Conservation (phyloP, 495 filamentous ascomycete species). For the Aspergillus asperescens region DNA sequence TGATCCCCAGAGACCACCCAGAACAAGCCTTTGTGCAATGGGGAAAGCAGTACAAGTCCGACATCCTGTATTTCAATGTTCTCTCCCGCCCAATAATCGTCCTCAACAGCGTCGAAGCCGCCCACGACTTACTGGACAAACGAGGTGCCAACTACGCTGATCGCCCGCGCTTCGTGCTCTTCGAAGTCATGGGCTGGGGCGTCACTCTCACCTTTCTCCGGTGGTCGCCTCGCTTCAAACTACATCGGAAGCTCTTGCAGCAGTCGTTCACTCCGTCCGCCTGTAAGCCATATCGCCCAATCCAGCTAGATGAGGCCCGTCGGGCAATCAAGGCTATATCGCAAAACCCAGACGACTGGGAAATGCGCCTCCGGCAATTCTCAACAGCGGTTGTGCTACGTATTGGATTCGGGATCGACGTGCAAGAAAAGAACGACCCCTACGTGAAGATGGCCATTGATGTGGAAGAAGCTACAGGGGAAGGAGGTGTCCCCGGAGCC, state of each 20-base stretch:
- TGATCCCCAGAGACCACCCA: constrained; percentile 17
- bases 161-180: constrained; percentile 35
- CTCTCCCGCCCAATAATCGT: constrained; percentile 22
- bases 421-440: constrained; percentile 36
- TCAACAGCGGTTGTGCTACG: constrained; percentile 30
- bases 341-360: constrained; percentile 12
- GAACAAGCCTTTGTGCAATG: constrained; percentile 19
- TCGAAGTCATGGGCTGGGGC: constrained; percentile 32
- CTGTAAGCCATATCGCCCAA: constrained; percentile 14
- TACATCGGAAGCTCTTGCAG: constrained; percentile 42
- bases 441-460: constrained; percentile 43
- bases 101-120: constrained; percentile 17
- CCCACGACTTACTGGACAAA: constrained; percentile 23
- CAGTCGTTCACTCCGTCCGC: constrained; percentile 21
- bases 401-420: constrained; percentile 42
- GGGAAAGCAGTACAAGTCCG: constrained; percentile 19
- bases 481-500: constrained; percentile 39
- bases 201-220: constrained; percentile 40
- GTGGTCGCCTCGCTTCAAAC: constrained; percentile 40
- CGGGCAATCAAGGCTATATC: constrained; percentile 13
- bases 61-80: constrained; percentile 16
- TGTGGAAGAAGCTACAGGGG: constrained; percentile 35
- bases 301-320: constrained; percentile 17
- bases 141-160: constrained; percentile 18
- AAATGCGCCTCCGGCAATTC: constrained; percentile 13